These are phyloP conservation scores for Cryptococcus deneoformans DNA, from an alignment of 1,284 basidiomycete species.

Conservation along the genomic window DNA sequence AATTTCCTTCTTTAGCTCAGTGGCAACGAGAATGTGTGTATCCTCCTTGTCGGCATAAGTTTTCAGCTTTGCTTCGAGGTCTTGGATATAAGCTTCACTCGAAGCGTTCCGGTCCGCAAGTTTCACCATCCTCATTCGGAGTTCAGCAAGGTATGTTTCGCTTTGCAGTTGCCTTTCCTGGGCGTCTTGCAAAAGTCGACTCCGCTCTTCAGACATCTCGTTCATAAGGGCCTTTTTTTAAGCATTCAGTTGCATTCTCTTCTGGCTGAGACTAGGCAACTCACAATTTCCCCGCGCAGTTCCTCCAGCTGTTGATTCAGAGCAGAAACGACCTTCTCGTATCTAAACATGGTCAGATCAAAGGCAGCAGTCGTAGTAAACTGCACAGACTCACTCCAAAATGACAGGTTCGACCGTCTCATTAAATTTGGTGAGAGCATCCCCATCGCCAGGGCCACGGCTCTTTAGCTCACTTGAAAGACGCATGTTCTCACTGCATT, in stretches of 20 bases:
- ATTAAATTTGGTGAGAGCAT: conserved; percentile 76
- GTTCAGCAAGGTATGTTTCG: conserved; percentile 81
- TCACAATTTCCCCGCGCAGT: conserved; percentile 72
- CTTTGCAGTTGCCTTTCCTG: conserved; percentile 69
- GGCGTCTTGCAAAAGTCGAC: conserved; percentile 66
- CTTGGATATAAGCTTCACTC: conserved; percentile 88
- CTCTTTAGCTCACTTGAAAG: conserved; percentile 43
- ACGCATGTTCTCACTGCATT: conserved; percentile 45
- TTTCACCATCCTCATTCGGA: conserved; percentile 74
- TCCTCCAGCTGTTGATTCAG: conserved; percentile 87
- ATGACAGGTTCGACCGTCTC: conserved; percentile 98
- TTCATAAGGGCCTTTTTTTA: conserved; percentile 52
- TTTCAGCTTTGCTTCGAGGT: conserved; percentile 87
- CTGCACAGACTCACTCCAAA: conserved; percentile 59
- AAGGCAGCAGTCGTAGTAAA: not conserved
- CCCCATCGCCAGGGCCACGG: conserved; percentile 56
- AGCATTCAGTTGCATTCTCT: not conserved
- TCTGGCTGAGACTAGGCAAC: conserved; percentile 8
- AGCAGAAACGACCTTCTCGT: conserved; percentile 93
- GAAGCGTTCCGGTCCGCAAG: conserved; percentile 83
- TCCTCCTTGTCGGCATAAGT: conserved; percentile 72
- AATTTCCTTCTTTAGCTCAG: conserved; percentile 80
- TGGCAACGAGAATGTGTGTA: conserved; percentile 69
- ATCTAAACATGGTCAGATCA: conserved; percentile 44
- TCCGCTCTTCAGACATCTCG: conserved; percentile 86